Conservation (phyloP, 2,329 filamentous ascomycete species). For the Clarireedia homoeocarpa region DNA sequence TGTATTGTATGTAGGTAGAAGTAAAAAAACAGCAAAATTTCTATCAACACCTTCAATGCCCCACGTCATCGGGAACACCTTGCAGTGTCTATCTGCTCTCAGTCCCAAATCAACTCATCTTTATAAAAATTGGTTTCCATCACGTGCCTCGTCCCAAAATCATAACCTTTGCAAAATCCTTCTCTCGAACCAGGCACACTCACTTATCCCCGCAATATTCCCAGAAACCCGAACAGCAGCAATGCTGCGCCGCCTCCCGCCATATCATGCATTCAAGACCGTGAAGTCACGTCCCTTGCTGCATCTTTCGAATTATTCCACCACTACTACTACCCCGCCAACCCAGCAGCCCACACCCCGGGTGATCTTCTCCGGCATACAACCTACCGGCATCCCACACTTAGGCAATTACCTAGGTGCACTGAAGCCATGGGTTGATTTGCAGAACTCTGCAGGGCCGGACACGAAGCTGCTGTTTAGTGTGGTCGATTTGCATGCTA, state of each 20-base stretch:
- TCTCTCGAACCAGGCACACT: not conserved
- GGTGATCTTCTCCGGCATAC: conserved; percentile 89
- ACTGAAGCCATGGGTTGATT: conserved; percentile 72
- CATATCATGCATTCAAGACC: not conserved
- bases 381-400: conserved; percentile 90
- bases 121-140: not conserved
- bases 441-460: conserved; percentile 57
- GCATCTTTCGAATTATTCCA: not conserved
- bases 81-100: not conserved
- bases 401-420: conserved; percentile 94
- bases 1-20: conserved; percentile 7
- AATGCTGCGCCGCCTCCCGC: not conserved
- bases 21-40: not conserved
- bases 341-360: not conserved
- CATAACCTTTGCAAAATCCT: not conserved
- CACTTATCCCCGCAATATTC: not conserved
- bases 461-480: conserved; percentile 68
- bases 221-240: not conserved
- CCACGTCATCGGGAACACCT: not conserved
- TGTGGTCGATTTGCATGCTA: conserved; percentile 88
- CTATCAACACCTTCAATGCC: not conserved
- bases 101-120: not conserved
- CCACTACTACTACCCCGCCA: not conserved
- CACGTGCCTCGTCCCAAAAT: not conserved
- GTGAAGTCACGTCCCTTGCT: conserved; percentile 5